These are phyloP conservation scores for Ehretia macrophylla DNA, from an alignment of 257 asterid genomes.

Conservation along the genomic window DNA sequence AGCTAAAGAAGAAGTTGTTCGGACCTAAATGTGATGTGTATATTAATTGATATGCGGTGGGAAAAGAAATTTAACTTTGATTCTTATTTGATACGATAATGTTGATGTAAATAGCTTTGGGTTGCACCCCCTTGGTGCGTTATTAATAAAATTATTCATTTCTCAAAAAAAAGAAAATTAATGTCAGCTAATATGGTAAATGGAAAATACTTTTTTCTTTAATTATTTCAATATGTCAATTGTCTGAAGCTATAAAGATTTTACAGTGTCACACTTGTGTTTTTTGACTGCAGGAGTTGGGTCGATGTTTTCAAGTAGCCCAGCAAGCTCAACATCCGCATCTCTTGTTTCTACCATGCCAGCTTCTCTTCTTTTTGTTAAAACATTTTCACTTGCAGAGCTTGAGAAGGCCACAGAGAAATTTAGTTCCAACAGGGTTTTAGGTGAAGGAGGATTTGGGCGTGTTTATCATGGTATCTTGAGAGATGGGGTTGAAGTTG, in stretches of 20 bases:
- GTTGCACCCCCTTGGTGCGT: too few relatives aligned
- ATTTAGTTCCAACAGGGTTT: constrained; percentile 61
- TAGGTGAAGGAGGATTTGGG: constrained; percentile 99
- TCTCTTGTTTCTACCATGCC: constrained; percentile 79
- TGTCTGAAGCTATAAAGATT: neutral
- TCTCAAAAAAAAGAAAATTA: too few relatives aligned
- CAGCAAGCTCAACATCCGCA: constrained; percentile 75
- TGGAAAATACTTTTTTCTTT: too few relatives aligned
- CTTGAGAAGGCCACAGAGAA: constrained; percentile 92
- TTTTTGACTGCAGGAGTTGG: constrained; percentile 55
- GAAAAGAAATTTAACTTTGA: too few relatives aligned
- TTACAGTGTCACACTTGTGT: constrained; percentile 1
- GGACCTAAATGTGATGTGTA: too few relatives aligned
- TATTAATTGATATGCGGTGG: too few relatives aligned
- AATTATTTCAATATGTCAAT: too few relatives aligned
- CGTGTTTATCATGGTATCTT: constrained; percentile 87
- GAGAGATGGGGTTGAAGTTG: constrained; percentile 74
- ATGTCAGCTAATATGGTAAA: too few relatives aligned
- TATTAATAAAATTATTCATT: too few relatives aligned
- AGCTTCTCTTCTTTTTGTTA: constrained; percentile 75
- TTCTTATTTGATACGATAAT: too few relatives aligned
- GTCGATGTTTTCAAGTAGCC: constrained; percentile 74
- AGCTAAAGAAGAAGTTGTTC: too few relatives aligned
- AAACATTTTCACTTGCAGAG: constrained; percentile 73
- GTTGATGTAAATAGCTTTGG: too few relatives aligned